A percentile compares a stretch with the other conserved stretches of the same genome.
Evolutionary conservation across 177 flowering plant genomes (phyloP).

Genomic region (Vitis hybrid): DNA sequence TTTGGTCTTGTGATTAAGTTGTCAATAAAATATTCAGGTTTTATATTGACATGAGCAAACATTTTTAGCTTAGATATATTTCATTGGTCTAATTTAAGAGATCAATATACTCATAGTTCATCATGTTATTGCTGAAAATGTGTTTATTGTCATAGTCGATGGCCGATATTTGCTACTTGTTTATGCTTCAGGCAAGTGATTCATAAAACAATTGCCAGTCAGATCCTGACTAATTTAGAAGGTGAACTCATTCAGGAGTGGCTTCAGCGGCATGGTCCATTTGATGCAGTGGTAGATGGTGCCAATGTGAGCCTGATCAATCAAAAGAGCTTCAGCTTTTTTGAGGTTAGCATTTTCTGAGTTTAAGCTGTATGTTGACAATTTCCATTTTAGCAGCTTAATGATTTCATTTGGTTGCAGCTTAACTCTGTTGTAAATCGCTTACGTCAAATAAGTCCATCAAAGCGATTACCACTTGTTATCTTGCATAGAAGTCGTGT

Average conservation of each 20-base stretch:
- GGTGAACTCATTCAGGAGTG: constrained; percentile 64
- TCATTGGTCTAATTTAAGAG: not conserved
- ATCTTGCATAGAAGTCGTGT: constrained; percentile 70
- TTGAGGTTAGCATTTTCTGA: constrained; percentile 49
- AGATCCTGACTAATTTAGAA: constrained; percentile 22
- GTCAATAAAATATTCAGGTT: not conserved
- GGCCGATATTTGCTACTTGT: constrained; percentile 15
- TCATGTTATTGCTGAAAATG: not conserved
- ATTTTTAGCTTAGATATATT: not conserved
- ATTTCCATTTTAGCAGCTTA: constrained; percentile 1
- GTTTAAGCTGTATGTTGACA: not conserved
- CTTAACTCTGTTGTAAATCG: constrained; percentile 58
- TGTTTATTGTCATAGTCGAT: constrained; percentile 4
- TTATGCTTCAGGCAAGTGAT: constrained; percentile 13
- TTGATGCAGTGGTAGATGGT: constrained; percentile 92
- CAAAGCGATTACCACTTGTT: constrained; percentile 71
- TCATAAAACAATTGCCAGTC: constrained; percentile 6
- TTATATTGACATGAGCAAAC: not conserved
- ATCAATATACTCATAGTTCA: not conserved
- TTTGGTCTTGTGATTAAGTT: not conserved
- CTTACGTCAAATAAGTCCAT: constrained; percentile 51
- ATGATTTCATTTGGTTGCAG: constrained; percentile 37
- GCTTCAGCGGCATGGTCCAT: constrained; percentile 78
- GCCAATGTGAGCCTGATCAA: constrained; percentile 74
- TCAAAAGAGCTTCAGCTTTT: constrained; percentile 50